Conservation (phyloP, 164 flowering plant species). For the Sedum album region DNA sequence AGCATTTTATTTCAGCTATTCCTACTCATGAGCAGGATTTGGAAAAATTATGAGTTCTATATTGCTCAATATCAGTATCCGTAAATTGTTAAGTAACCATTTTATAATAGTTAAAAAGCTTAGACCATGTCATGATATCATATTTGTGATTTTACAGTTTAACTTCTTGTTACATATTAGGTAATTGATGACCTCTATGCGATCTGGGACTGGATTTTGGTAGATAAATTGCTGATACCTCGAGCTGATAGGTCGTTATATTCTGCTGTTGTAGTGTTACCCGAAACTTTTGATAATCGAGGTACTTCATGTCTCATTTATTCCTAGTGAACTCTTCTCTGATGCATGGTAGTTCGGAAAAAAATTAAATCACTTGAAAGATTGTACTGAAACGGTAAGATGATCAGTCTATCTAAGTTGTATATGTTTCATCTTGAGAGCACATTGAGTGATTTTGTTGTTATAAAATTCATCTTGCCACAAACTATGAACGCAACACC, state of each 20-base stretch:
- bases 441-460: background rate
- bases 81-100: background rate
- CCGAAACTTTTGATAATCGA: constrained; percentile 90
- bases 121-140: background rate
- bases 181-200: constrained; percentile 74
- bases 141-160: background rate
- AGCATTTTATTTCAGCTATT: background rate
- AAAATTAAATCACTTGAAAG: background rate
- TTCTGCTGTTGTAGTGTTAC: constrained; percentile 80
- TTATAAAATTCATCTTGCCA: background rate
- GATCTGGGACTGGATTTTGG: constrained; percentile 93
- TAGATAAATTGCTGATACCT: constrained; percentile 70
- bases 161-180: constrained; percentile 24
- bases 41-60: too few relatives aligned
- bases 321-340: background rate
- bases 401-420: background rate
- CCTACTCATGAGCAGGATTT: background rate
- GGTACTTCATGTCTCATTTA: constrained; percentile 33
- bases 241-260: constrained; percentile 52
- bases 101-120: background rate
- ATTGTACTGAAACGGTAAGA: background rate
- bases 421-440: background rate
- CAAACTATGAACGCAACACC: background rate
- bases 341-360: background rate
- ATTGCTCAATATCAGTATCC: background rate